These are phyloP conservation scores for Colletotrichum kahawae DNA, from an alignment of 2,329 filamentous ascomycete genomes.

Conservation along the genomic window DNA sequence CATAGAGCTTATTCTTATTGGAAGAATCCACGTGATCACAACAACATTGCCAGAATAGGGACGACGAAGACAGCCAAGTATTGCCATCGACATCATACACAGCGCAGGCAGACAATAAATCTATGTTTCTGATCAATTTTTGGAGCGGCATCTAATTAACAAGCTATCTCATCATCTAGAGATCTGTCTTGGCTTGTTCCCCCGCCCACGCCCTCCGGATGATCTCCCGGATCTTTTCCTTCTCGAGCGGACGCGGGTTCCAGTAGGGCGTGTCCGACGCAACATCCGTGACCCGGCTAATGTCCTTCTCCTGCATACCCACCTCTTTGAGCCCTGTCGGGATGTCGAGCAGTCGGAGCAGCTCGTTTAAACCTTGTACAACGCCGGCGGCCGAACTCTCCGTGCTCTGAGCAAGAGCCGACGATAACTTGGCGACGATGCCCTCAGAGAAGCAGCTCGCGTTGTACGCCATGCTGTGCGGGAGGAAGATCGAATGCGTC, in stretches of 20 bases:
- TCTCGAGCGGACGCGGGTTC: slow-evolving; percentile 60
- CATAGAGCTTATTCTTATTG: background rate
- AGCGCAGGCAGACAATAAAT: background rate
- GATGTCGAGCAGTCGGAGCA: slow-evolving; percentile 42
- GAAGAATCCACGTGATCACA: background rate
- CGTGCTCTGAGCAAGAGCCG: slow-evolving; percentile 9
- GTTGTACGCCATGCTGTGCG: slow-evolving; percentile 19
- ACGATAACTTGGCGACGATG: background rate
- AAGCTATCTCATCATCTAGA: slow-evolving; percentile 35
- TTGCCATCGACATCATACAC: accelerated
- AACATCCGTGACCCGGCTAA: slow-evolving; percentile 61
- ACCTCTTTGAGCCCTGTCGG: slow-evolving; percentile 56
- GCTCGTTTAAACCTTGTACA: slow-evolving; percentile 13
- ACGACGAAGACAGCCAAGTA: background rate
- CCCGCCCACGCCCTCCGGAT: slow-evolving; percentile 63
- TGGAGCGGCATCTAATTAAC: background rate
- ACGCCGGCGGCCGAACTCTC: background rate
- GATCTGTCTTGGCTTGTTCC: slow-evolving; percentile 56
- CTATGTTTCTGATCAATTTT: background rate
- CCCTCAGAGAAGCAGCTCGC: background rate
- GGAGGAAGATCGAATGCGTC: slow-evolving; percentile 18
- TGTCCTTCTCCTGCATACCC: slow-evolving; percentile 62
- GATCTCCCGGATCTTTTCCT: slow-evolving; percentile 54
- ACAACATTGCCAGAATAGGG: background rate
- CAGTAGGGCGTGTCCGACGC: slow-evolving; percentile 61